phyloP scores from a whole-genome alignment of 148 eudicot species.

The Bassia scoparia region DNA sequence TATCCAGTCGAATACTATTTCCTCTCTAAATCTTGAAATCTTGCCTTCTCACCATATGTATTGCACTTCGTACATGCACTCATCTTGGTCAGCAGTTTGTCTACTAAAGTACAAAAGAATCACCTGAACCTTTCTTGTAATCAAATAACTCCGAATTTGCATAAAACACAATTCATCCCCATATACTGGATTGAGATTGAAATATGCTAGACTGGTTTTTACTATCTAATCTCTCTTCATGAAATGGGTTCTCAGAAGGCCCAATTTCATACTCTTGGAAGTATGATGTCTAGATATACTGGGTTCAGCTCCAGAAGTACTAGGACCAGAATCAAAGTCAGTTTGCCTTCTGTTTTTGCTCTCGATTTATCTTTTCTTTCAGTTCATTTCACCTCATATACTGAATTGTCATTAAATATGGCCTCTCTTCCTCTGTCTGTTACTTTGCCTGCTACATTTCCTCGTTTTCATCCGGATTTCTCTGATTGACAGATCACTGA shows the following conservation, averaged over 20 bases:
- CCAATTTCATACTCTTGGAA: slow-evolving; percentile 30
- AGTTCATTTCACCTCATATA: slow-evolving; percentile 20
- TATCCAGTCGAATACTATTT: slow-evolving; percentile 8
- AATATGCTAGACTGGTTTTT: slow-evolving; percentile 16
- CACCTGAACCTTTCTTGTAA: slow-evolving; percentile 18
- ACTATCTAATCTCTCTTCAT: slow-evolving; percentile 23
- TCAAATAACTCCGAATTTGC: slow-evolving; percentile 17
- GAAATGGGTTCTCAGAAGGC: slow-evolving; percentile 37
- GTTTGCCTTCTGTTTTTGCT: slow-evolving; percentile 27
- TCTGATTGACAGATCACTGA: slow-evolving; percentile 28
- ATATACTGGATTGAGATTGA: slow-evolving; percentile 18
- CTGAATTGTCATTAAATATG: slow-evolving; percentile 22
- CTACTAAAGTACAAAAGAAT: slow-evolving; percentile 11
- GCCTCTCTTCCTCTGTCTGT: slow-evolving; percentile 25
- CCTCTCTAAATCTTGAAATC: slow-evolving; percentile 9
- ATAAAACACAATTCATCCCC: slow-evolving; percentile 24
- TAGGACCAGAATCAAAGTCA: slow-evolving; percentile 33
- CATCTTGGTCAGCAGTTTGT: slow-evolving; percentile 17
- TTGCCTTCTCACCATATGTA: slow-evolving; percentile 19
- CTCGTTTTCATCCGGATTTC: slow-evolving; percentile 30
- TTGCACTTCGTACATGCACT: slow-evolving; percentile 19
- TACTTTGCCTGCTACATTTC: slow-evolving; percentile 25
- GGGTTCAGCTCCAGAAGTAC: slow-evolving; percentile 30
- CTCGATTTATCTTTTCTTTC: slow-evolving; percentile 19
- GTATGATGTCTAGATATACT: slow-evolving; percentile 26